A percentile compares a stretch with the other conserved stretches of the same genome.
These are phyloP conservation scores for Diaporthe aspalathi DNA, from an alignment of 2,329 filamentous ascomycete genomes.

Conservation along the genomic window DNA sequence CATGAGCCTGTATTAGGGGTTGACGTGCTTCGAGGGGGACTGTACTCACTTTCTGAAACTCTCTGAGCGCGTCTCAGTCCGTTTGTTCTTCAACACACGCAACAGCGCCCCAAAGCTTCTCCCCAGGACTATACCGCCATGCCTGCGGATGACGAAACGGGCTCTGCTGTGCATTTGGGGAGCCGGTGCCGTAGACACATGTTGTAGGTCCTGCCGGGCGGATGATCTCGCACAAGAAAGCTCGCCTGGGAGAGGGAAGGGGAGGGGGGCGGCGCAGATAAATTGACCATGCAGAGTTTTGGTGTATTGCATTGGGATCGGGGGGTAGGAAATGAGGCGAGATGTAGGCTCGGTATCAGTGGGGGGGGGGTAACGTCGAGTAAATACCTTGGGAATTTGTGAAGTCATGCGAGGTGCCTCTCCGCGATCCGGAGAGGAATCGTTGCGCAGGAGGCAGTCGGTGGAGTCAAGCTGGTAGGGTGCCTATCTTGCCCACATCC, in stretches of 20 bases:
- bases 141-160: not conserved
- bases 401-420: constrained; percentile 59
- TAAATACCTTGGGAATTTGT: constrained; percentile 57
- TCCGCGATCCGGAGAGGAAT: constrained; percentile 50
- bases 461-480: constrained; percentile 43
- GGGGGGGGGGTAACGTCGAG: constrained; percentile 16
- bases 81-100: constrained; percentile 19
- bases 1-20: constrained; percentile 27
- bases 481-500: constrained; percentile 40
- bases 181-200: not conserved
- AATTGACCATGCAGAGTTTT: not conserved
- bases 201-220: constrained; percentile 17
- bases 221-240: not conserved
- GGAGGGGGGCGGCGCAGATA: not conserved
- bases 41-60: constrained; percentile 35
- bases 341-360: not conserved
- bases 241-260: not conserved
- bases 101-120: not conserved
- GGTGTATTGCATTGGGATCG: not conserved
- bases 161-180: not conserved
- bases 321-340: constrained; percentile 35
- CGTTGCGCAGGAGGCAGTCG: constrained; percentile 45
- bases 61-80: constrained; percentile 6
- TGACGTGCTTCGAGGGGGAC: constrained; percentile 18
- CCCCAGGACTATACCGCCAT: constrained; percentile 10